Evolutionary conservation across 805 yeast genomes (phyloP).

Genomic region (Ogataea corticis): DNA sequence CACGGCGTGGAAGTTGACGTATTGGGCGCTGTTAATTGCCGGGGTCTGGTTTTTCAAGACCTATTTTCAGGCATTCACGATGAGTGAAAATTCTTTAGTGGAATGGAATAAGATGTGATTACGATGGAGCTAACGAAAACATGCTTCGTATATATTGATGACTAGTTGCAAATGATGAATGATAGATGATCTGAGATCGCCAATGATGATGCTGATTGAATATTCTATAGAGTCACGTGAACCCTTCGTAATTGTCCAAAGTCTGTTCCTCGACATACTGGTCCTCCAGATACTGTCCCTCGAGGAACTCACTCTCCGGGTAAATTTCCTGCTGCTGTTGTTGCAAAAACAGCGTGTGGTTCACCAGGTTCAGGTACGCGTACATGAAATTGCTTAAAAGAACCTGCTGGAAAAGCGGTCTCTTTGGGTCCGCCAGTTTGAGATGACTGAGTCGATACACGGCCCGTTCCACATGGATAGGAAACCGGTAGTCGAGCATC

Average conservation of each 20-base stretch:
- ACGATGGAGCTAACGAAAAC: background rate
- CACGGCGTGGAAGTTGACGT: conserved; percentile 31
- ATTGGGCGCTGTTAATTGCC: conserved; percentile 40
- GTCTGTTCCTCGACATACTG: conserved; percentile 1
- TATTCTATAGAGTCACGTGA: background rate
- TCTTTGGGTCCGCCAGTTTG: conserved; percentile 89
- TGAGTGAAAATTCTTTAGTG: conserved; percentile 3
- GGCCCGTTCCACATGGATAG: conserved; percentile 94
- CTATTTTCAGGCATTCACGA: conserved; percentile 24
- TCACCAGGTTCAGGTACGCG: conserved; percentile 90
- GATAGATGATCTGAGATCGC: too few relatives aligned
- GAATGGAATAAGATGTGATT: conserved; percentile 5
- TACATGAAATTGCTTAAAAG: conserved; percentile 95
- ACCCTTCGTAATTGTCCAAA: conserved; percentile 7
- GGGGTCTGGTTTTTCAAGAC: conserved; percentile 45
- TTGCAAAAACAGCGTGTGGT: conserved; percentile 81
- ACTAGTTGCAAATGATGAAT: too few relatives aligned
- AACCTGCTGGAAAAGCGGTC: conserved; percentile 91
- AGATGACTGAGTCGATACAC: conserved; percentile 89
- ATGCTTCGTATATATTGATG: background rate
- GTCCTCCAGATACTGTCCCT: conserved; percentile 1
- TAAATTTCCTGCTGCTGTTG: conserved; percentile 46
- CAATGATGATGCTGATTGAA: too few relatives aligned
- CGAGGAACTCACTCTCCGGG: conserved; percentile 4
- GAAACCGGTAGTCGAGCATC: conserved; percentile 84